A percentile compares a stretch with the other conserved stretches of the same genome.
These are phyloP conservation scores for Cocos nucifera DNA, from an alignment of 176 grass and related monocot genomes.

Conservation along the genomic window DNA sequence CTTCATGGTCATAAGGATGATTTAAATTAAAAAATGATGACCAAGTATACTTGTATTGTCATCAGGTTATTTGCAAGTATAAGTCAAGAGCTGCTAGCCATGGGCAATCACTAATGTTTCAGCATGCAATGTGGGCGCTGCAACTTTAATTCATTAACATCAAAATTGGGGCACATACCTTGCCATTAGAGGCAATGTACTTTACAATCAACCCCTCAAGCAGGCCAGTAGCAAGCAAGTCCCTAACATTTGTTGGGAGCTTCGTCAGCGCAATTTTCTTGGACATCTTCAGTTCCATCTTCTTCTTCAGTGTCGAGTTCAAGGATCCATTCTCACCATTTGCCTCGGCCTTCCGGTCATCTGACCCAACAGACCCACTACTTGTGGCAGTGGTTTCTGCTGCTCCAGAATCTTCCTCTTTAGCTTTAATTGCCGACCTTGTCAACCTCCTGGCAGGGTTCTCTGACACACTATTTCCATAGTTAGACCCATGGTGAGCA, in stretches of 20 bases:
- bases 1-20: no score
- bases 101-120: background rate
- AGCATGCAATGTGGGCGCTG: no score
- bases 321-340: conserved; percentile 15
- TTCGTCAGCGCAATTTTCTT: conserved; percentile 49
- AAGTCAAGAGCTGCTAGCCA: background rate
- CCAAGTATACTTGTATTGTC: no score
- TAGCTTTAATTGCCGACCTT: conserved; percentile 39
- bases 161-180: conserved; percentile 17
- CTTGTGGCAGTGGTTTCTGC: background rate
- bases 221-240: conserved; percentile 43
- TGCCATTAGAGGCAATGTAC: conserved; percentile 41
- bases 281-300: conserved; percentile 69
- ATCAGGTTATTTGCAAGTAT: background rate
- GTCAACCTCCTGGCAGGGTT: conserved; percentile 35
- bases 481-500: background rate
- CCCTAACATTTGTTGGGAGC: conserved; percentile 35
- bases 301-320: conserved; percentile 29
- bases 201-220: conserved; percentile 33
- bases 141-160: no score
- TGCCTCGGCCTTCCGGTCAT: conserved; percentile 14
- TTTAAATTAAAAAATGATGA: no score
- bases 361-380: conserved; percentile 13
- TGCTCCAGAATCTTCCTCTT: conserved; percentile 14
- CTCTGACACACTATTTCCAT: background rate